Base-by-base conservation (phyloP, 2,329 filamentous ascomycete genomes). In the Magnaporthales sp. region DNA sequence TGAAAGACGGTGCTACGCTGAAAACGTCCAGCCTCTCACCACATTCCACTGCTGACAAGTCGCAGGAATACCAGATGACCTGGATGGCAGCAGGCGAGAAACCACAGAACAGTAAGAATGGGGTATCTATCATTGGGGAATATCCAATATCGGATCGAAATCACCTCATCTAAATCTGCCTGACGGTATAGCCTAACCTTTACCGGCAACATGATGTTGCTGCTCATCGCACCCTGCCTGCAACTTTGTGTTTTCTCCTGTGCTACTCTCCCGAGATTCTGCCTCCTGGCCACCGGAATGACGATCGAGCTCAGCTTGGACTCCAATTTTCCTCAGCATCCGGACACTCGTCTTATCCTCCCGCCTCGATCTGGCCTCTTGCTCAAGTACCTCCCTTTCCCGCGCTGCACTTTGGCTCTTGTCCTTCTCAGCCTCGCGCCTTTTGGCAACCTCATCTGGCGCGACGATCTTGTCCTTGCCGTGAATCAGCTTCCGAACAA, bases 381-480 rank as follows among this genome's bases (percentile, higher is more conserved):
- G 73, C 70, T 79, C 77, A 63, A 81, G 70, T 32, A 81, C 75
- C 67, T 78, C 73, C 67, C 80, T 77, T 73, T 86, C 83, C 70
- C 77, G 81, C 67, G 80, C 78, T 54, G 84, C 83, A 70, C 88
- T 84, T 75, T 89, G 80, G 70, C 82, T 87, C 73, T 85, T 83
- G 65, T 90, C 88, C 69, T 79, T 82, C 70, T 84, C 79, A 32
- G 83, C 86, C 72, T 89, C 87, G 70, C 90, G 85, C 65, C 77
- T 79, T 68, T 79, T 78, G 61, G 78, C 80, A 66, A 82, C 81
- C 73, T 86, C 84, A 68, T 89, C 86, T 0, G 89, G 88, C 54
- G 84, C 80, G 2, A 90, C 69, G 8, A 89, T 73, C 72, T 87
- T 88, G 67, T 87, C 86, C 67, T 86, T 83, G 30, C 81, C 76